Percentiles rank a stretch among this genome's conserved stretches.
These are phyloP conservation scores for Candida railenensis DNA, from an alignment of 805 yeast genomes.

Conservation along the genomic window DNA sequence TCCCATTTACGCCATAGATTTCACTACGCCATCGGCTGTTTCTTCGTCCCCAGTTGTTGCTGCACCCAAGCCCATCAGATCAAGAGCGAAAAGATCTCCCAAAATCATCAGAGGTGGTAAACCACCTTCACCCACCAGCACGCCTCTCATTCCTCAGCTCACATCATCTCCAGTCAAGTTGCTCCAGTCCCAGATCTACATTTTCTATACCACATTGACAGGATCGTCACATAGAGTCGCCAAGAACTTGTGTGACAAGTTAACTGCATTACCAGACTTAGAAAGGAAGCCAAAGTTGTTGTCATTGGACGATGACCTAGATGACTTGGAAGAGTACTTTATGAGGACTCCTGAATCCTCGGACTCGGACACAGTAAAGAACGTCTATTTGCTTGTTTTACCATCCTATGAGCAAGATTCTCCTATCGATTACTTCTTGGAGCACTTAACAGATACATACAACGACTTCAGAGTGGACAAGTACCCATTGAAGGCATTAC, in stretches of 20 bases:
- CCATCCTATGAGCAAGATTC: conserved; percentile 94
- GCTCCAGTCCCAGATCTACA: conserved; percentile 55
- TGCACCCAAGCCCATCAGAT: conserved; percentile 15
- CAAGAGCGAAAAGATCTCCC: conserved; percentile 33
- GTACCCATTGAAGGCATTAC: conserved; percentile 63
- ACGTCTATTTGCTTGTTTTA: conserved; percentile 68
- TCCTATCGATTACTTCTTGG: conserved; percentile 84
- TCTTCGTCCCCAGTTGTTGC: conserved; percentile 15
- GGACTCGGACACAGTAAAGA: conserved; percentile 29
- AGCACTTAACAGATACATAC: conserved; percentile 73
- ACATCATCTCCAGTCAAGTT: conserved; percentile 40
- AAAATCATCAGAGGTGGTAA: conserved; percentile 42
- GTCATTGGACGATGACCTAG: conserved; percentile 76
- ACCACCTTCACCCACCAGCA: conserved; percentile 18
- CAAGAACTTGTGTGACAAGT: conserved; percentile 39
- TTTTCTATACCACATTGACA: conserved; percentile 83
- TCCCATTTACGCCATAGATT: conserved; percentile 42
- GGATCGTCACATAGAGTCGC: conserved; percentile 81
- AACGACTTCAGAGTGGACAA: conserved; percentile 86
- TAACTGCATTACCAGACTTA: conserved; percentile 26
- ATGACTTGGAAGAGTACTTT: conserved; percentile 82
- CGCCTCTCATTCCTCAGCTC: conserved; percentile 25
- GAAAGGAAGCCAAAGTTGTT: conserved; percentile 39
- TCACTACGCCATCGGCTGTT: conserved; percentile 25
- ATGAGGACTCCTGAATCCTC: conserved; percentile 59